Base-by-base conservation (phyloP, 2,329 filamentous ascomycete genomes). In the Colletotrichum paranaense region DNA sequence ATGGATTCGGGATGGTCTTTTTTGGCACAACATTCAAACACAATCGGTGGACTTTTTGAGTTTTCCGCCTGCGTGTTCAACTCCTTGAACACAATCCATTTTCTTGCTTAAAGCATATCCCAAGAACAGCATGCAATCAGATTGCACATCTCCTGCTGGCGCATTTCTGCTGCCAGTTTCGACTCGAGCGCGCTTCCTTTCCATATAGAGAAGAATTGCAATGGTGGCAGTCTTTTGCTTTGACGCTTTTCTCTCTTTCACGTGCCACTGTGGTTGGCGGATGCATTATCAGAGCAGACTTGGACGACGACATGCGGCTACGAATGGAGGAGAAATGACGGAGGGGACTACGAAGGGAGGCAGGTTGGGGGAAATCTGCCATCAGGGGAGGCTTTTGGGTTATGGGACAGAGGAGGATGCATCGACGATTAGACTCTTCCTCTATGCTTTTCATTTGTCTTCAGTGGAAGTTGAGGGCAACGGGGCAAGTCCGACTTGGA, bases 51-150 rank as follows among this genome's bases (percentile, higher is more conserved):
- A 28, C 8, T 49, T 49, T 60, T 56, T 30, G 42, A 56, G 52
- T 38, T 71, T 66, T 49, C 19, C 55, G 28, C 9, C 46, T 38
- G 52, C 58, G 35, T 38, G 11, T 46, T n/a, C 19, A 14, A n/a
- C 16, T 38, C 22, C 26, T 58, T 62, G 46, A 24, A 57, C 32
- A 19, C 38, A 16, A 19, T 24, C 9, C 14, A 19, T 49, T 73
- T 55, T 56, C 32, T 28, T 55, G 9, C 53, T 55, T 65, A 22
- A 26, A 62, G 46, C 55, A 73, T 73, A 63, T 52, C 57, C 38
- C 24, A 74, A 72, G 62, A 74, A 58, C 72, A 74, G 62, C 38
- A 72, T 72, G 72, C 72, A 72, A 72, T 63, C 49, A 63, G 53
- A 74, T 72, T 74, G 72, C 72, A 67, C 56, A 60, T 65, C 56